phyloP scores from a whole-genome alignment of 257 asterid genomes.

The Solanum clarkiae region DNA sequence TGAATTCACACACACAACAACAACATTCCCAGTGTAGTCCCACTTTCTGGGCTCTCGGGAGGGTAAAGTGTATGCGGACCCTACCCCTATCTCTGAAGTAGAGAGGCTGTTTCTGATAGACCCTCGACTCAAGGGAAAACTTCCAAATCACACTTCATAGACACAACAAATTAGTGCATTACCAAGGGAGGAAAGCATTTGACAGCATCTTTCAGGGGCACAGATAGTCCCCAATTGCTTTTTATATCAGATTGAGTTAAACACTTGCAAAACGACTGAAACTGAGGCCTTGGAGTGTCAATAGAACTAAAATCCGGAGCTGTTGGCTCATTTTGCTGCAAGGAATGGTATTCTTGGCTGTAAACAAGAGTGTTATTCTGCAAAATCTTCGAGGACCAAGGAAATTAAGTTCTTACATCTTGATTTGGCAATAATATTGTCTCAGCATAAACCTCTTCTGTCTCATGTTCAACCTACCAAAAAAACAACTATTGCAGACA shows the following conservation, averaged over 20 bases:
- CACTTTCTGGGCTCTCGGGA: not conserved
- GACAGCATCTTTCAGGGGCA: conserved; percentile 51
- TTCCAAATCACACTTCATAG: not conserved
- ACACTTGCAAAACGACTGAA: conserved; percentile 61
- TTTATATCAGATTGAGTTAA: conserved; percentile 69
- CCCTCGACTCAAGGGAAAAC: fast-evolving
- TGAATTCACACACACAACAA: not conserved
- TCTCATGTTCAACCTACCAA: conserved; percentile 56
- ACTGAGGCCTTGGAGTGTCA: conserved; percentile 34
- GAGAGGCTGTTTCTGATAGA: not conserved
- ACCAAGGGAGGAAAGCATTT: conserved; percentile 88
- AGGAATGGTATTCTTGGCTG: not conserved
- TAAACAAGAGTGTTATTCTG: not conserved
- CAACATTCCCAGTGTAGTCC: not conserved
- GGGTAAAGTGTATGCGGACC: not conserved
- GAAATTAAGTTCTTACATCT: conserved; percentile 28
- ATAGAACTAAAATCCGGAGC: conserved; percentile 13
- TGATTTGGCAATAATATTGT: conserved; percentile 48
- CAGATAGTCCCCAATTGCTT: conserved; percentile 63
- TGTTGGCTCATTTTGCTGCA: conserved; percentile 47
- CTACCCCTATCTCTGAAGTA: not conserved
- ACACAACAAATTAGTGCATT: not conserved
- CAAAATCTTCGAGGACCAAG: not conserved
- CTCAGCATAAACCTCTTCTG: conserved; percentile 73
- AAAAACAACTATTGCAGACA: not conserved